Evolutionary conservation across 208 protist species (phyloP), one percentile per base, ranked within the genome.

Genomic region (Leishmania lainsoni): DNA sequence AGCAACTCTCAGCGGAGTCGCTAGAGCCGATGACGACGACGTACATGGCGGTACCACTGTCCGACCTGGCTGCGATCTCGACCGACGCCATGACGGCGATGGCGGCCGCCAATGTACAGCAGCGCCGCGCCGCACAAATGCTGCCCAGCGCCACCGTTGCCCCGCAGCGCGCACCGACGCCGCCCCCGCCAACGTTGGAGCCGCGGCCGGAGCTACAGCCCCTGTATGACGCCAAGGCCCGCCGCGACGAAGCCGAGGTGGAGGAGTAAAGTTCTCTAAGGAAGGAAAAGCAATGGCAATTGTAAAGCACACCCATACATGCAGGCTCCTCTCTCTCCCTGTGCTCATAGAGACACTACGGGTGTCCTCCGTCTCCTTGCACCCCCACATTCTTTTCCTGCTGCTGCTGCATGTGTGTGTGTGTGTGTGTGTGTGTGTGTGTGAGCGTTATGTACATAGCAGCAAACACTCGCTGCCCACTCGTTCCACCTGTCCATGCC

Each of bases 191-290:
- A 16, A 63, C 82, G 20, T 84, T 92, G 32, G 87, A 94, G 85
- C 90, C 92, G 20, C 79, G 95, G 14, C 95, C 95, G 6, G 90
- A 95, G 59, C 83, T 98, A 26, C 90, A 98, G 82, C 92, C 92
- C 9, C 80, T 98, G 26, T 95, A 93, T 78, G 87, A 86, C n/a
- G 92, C 91, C 17, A 90, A 91, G 80, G 86, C 80, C 10, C 90
- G 83, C 35, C 88, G 90, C 75, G 80, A 90, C 54, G 79, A 85
- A 35, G 90, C 86, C 0, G 89, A 94, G 63, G 87, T 86, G 29
- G 90, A 90, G 56, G 88, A 84, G 0, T 87, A 88, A 29, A 66
- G 29, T 16, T 12, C 32, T 14, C 65, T 48, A 29, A 0, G 22
- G 68, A 72, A 42, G 68, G 8, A 29, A 32, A 72, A 17, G 39